A percentile compares a stretch with the other conserved stretches of the same genome.
Evolutionary conservation across 1,139 yeast genomes (phyloP).

Genomic region (Trichomonascaceae sp.): DNA sequence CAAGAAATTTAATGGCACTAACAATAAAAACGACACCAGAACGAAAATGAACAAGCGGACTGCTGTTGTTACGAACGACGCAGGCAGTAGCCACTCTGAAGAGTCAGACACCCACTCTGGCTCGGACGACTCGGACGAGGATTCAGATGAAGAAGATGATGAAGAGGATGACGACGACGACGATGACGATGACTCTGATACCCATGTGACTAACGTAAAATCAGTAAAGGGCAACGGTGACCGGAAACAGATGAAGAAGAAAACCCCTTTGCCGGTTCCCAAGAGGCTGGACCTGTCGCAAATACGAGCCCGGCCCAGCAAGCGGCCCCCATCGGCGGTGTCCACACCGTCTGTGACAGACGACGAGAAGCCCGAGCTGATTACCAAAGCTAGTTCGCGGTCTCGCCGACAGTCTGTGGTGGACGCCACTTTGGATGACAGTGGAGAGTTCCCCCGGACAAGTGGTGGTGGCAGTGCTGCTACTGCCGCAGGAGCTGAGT

Average conservation of each 20-base stretch:
- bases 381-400: slow-evolving; percentile 4
- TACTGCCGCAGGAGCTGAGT: slow-evolving; percentile 11
- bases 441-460: slow-evolving; percentile 10
- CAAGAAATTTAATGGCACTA: no score
- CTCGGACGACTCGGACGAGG: slow-evolving; percentile 7
- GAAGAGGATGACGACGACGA: slow-evolving; percentile 10
- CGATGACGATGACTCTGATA: slow-evolving; percentile 10
- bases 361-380: slow-evolving; percentile 8
- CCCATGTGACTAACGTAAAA: slow-evolving; percentile 6
- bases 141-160: slow-evolving; percentile 7
- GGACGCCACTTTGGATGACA: slow-evolving; percentile 11
- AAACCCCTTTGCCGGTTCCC: slow-evolving; percentile 11
- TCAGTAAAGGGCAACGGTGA: slow-evolving; percentile 1
- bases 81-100: background rate
- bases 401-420: slow-evolving; percentile 12
- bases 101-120: no score
- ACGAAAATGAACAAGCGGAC: no score
- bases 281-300: slow-evolving; percentile 15
- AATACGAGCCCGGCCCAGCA: slow-evolving; percentile 5
- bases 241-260: slow-evolving; percentile 10
- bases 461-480: slow-evolving; percentile 7
- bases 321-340: slow-evolving; percentile 2
- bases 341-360: slow-evolving; percentile 5
- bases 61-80: slow-evolving; percentile 1
- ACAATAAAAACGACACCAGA: no score